phyloP scores from a whole-genome alignment of 2,329 filamentous ascomycete species.

The Xylariaceae sp. region DNA sequence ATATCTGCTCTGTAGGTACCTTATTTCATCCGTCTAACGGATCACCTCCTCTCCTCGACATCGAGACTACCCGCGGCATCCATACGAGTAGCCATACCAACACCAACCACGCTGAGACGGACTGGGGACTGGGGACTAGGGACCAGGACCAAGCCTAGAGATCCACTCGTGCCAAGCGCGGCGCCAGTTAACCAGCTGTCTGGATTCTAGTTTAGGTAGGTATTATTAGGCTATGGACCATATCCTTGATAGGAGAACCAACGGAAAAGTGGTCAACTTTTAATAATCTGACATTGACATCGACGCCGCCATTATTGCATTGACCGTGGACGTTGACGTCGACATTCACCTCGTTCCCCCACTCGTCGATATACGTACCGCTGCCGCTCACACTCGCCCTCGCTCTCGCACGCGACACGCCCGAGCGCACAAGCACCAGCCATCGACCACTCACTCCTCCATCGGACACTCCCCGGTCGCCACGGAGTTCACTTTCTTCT shows the following conservation, averaged over 20 bases:
- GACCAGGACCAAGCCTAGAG: slow-evolving; percentile 1
- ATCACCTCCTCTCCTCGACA: neutral
- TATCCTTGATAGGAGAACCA: slow-evolving; percentile 19
- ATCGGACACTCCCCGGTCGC: slow-evolving; percentile 6
- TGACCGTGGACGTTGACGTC: neutral
- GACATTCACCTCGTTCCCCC: neutral
- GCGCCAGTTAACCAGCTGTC: slow-evolving; percentile 14
- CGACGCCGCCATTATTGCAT: neutral
- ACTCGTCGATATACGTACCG: neutral
- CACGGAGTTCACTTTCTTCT: neutral
- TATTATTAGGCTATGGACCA: neutral
- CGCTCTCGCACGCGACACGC: neutral
- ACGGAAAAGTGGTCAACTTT: slow-evolving; percentile 17
- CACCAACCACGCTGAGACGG: too few species aligned
- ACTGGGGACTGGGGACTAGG: too few species aligned
- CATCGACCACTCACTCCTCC: neutral
- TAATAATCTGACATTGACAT: slow-evolving; percentile 7
- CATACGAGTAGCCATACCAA: too few species aligned
- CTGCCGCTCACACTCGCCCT: too few species aligned
- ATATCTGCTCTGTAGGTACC: neutral
- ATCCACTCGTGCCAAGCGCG: slow-evolving; percentile 16
- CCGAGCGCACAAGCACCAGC: slow-evolving; percentile 8
- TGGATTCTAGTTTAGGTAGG: slow-evolving; percentile 9
- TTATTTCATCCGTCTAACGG: neutral
- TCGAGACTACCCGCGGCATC: neutral